A percentile compares a stretch with the other conserved stretches of the same genome.
phyloP scores from a whole-genome alignment of 306 rosid genomes.

The Vachellia collinsii region DNA sequence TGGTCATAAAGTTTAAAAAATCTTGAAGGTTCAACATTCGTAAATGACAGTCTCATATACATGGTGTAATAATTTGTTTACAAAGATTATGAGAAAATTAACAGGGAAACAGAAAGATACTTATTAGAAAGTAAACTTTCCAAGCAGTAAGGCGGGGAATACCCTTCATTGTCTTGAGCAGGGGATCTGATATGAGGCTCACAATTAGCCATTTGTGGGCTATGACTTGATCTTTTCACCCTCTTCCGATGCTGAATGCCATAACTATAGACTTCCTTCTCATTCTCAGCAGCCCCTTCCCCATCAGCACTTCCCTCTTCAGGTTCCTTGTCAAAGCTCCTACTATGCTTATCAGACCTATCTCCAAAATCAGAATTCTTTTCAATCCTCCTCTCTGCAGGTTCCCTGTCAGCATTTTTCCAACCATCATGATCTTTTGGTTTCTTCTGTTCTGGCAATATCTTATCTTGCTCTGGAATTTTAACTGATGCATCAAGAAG shows the following conservation, averaged over 20 bases:
- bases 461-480: conserved; percentile 65
- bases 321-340: conserved; percentile 71
- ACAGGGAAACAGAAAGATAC: neutral
- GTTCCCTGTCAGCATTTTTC: conserved; percentile 70
- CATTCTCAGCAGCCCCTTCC: conserved; percentile 72
- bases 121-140: conserved; percentile 6
- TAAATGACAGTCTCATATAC: too few relatives aligned
- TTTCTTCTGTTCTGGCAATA: conserved; percentile 65
- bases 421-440: conserved; percentile 75
- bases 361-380: conserved; percentile 71
- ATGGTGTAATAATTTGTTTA: too few relatives aligned
- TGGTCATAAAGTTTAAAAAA: too few relatives aligned
- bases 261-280: conserved; percentile 70
- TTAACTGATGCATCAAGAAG: conserved; percentile 62
- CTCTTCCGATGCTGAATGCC: conserved; percentile 82
- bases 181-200: conserved; percentile 69
- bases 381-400: conserved; percentile 77
- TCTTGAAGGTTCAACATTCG: too few relatives aligned
- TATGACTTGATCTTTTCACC: conserved; percentile 87
- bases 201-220: conserved; percentile 73
- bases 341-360: conserved; percentile 62
- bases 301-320: conserved; percentile 76
- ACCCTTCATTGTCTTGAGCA: conserved; percentile 86
- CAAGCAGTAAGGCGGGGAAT: conserved; percentile 31
- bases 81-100: too few relatives aligned